Evolutionary conservation across 1,139 yeast genomes (phyloP), one percentile per base, ranked within the genome.

Genomic region (Suhomyces panamericanus): DNA sequence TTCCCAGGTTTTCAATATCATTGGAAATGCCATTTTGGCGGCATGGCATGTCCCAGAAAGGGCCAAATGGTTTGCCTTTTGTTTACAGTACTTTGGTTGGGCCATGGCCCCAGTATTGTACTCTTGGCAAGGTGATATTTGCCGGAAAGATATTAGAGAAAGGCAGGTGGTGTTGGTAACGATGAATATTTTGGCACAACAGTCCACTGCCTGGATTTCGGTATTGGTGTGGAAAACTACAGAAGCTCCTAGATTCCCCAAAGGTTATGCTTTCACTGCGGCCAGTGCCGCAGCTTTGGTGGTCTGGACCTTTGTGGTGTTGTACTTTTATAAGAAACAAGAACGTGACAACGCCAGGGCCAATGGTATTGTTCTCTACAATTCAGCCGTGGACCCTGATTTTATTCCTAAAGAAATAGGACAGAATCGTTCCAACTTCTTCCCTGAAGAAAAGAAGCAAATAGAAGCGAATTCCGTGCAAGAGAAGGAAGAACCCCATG

Each of bases 261-360:
- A 66, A 51, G 85, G 85, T 44, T 80, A 65, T 57, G 60, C 71
- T 2, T 80, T 73, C 56, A 77, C 85, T 6, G 83, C 85, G 12
- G 53, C 75, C 32, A 65, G 76, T 50, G 83, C 81, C 3, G 70
- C 72, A 34, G 63, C 76, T n/a, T 73, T 81, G 53, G 60, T 70
- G 26, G 42, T 73, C 5, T 78, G 85, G 84, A 75, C 85, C 0
- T 63, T 78, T 41, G 66, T 78, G 7, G 84, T 79, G 6, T 69
- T 81, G 50, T 77, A 68, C 55, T 70, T 79, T 49, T 83, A 81
- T 66, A 83, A 83, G 62, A 71, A 72, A 39, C 78, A 80, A 43
- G 88, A 83, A 57, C 70, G 74, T 47, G 61, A 60, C 40, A 57
- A 70, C 46, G 84, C 87, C 11, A 61, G 63, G 39, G 74, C 69